Evolutionary conservation across 2,329 filamentous ascomycete species (phyloP), one percentile per base, ranked within the genome.

Genomic region (Stemphylium vesicarium): DNA sequence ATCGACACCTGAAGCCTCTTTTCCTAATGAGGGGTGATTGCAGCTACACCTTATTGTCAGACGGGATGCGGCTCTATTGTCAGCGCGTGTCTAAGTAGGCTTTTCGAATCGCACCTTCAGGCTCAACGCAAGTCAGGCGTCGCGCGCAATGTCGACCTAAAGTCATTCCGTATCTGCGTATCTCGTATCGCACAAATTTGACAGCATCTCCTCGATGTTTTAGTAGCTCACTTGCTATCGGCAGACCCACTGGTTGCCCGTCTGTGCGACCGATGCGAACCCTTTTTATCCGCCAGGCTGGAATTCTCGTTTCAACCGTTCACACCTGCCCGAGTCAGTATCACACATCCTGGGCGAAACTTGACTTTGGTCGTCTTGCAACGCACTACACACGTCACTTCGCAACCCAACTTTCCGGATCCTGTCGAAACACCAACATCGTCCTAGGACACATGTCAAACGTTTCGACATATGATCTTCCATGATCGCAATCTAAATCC

Each of bases 361-460:
- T 24, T 24, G 22, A 24, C 22, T 24, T 24, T 3, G 6, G 7
- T 6, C 22, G 22, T n/a, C 36, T 26, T 50, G 49, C 44, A 40
- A 16, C 18, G 32, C 20, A 24, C 22, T 16, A 29, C 47, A 31
- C 38, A 50, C 33, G 33, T 59, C 53, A 59, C 38, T 48, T 33
- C 50, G 37, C 49, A 45, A 32, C 39, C 57, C 42, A 56, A 48
- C 51, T 57, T 59, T 22, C 42, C 46, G 39, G 43, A 47, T 40
- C 42, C 57, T 45, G 46, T 41, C 63, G 59, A 64, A 59, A 66
- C 63, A 56, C 43, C 50, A 42, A 49, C 48, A 53, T 59, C 48
- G 51, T 59, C 60, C 56, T 50, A 56, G 49, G 50, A 48, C 38
- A 31, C 43, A 51, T 41, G 41, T 57, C 18, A 33, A 29, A 38